Base-by-base conservation (phyloP, 2,329 filamentous ascomycete species). In the Colletotrichum tofieldiae region DNA sequence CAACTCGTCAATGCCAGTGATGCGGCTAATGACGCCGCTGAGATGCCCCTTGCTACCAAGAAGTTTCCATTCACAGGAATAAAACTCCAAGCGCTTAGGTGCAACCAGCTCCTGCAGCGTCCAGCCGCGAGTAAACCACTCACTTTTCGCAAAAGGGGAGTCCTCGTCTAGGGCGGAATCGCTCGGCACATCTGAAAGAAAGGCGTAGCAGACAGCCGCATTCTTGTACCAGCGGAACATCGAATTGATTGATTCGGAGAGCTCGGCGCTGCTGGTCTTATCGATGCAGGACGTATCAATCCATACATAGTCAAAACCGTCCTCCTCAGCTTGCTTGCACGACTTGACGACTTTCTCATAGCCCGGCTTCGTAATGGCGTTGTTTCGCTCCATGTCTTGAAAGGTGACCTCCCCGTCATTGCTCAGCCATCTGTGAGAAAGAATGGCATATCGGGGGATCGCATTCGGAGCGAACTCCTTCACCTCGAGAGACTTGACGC, bases 221-320 rank as follows among this genome's bases (percentile, higher is more conserved):
- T 78, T 72, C 18, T 74, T 67, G 68, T 84, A 84, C 79, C 81
- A 84, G 29, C 29, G 29, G 29, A 72, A 77, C 75, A 77, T 76
- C 4, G 75, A 73, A 45, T 75, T 76, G 56, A 75, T 82, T 0
- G 80, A 77, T 62, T 81, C 77, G 0, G 77, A 77, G 0, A 82
- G 72, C 65, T 82, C 81, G 0, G 78, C 75, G 43, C 75, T 78
- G 65, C 77, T 80, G 5, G 69, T 72, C 65, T 81, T 80, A 66
- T 82, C 79, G 65, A 83, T 74, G 18, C 81, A 81, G 75, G 80
- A 82, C 5, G 77, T 82, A 65, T 83, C 82, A 8, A 82, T 75
- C 81, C 82, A 83, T 20, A 80, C 67, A 66, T 80, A 83, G 18
- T 47, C 43, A n/a, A 47, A 4, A 5, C 43, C 43, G 5, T 47